phyloP scores from a whole-genome alignment of 495 filamentous ascomycete species.

The Umbilicaria muhlenbergii region DNA sequence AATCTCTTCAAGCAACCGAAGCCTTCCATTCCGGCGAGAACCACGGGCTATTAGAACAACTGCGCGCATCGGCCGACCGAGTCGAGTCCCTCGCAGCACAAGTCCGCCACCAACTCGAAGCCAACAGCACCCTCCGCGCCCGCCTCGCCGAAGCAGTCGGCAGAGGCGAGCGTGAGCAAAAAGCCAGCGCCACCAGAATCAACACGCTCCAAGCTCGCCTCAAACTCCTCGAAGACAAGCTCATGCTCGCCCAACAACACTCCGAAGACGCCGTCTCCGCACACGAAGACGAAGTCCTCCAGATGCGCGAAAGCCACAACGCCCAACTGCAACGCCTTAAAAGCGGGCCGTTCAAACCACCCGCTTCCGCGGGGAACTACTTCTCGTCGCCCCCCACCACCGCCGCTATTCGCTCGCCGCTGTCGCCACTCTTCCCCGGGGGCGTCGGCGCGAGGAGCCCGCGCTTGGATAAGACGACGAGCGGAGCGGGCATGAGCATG shows the following conservation, averaged over 20 bases:
- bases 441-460: conserved; percentile 30
- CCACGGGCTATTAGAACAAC: conserved; percentile 42
- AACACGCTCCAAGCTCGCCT: conserved; percentile 67
- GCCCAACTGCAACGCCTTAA: conserved; percentile 64
- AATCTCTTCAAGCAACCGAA: conserved; percentile 44
- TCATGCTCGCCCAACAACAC: conserved; percentile 67
- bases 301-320: conserved; percentile 62
- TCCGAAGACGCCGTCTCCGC: conserved; percentile 69
- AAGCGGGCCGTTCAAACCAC: conserved; percentile 27
- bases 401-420: conserved; percentile 39
- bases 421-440: conserved; percentile 39
- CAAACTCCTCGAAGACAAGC: conserved; percentile 65
- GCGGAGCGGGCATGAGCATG: conserved; percentile 36
- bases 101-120: conserved; percentile 61
- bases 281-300: conserved; percentile 73
- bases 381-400: conserved; percentile 19
- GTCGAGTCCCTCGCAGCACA: conserved; percentile 62
- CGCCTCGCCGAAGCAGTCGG: conserved; percentile 77
- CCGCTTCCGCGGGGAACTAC: conserved; percentile 20
- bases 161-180: conserved; percentile 76
- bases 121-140: conserved; percentile 55
- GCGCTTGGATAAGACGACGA: conserved; percentile 41
- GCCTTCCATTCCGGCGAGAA: conserved; percentile 48
- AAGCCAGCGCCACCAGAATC: conserved; percentile 62
- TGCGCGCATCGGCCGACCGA: conserved; percentile 53